Base-by-base conservation (phyloP, 108 stramenopile species). In the Bacterosira constricta region DNA sequence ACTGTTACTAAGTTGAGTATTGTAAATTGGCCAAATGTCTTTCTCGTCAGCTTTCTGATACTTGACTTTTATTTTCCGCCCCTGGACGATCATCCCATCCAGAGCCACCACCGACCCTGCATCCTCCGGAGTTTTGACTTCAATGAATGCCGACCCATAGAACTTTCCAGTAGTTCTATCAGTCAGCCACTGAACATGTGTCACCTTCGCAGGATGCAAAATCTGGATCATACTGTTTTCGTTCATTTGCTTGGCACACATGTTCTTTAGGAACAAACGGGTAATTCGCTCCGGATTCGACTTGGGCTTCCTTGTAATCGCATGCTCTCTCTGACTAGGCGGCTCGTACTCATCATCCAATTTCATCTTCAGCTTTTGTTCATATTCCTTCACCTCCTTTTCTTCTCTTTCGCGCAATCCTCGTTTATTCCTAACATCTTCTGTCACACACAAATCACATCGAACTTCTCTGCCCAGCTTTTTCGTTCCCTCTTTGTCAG, bases 171-270 rank as follows among this genome's bases (percentile, higher is more conserved):
- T 89, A 50, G 90, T 88, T 39, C 89, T 86, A 66, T 91, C 90
- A 26, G 89, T 91, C 25, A 93, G 87, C 95, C 95, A 96, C 66
- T 96, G 92, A 61, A 93, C 87, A 64, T 93, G 90, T 9, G 90
- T 96, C 12, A 93, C 83, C 51, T 70, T 67, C 17, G 81, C 85
- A 34, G 86, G 91, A 12, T 55, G 64, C 21, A 96, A 46, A 53
- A 92, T 83, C 21, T 77, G 71, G 29, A 80, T 51, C 25, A 96
- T 71, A 7, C 75, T 86, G 4, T 58, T 64, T 64, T 91, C 89
- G 49, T 91, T 85, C 35, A 96, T 88, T 25, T 89, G 80, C 78
- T 89, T 92, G 25, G 95, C 95, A 62, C 65, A 72, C 51, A 96
- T 87, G 58, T 96, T 96, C 17, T 90, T 90, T 12, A 96, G 68